Evolutionary conservation across 495 filamentous ascomycete species (phyloP).

Genomic region (Aspergillus ellipticus): DNA sequence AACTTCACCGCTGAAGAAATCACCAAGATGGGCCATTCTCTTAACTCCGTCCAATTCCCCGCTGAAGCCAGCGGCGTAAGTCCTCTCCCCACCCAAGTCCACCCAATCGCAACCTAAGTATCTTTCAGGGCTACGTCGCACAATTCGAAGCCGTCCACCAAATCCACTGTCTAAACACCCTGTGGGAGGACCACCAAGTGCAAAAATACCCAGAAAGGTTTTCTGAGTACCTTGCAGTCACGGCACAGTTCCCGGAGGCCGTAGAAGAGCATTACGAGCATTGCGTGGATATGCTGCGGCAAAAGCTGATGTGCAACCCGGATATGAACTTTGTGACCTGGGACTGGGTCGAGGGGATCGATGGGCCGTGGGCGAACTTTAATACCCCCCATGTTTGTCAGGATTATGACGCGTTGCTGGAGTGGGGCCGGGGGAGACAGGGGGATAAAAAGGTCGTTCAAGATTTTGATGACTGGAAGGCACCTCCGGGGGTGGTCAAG

Average conservation of each 20-base stretch:
- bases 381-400: neutral
- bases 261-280: neutral
- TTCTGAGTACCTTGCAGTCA: neutral
- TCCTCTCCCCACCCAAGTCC: neutral
- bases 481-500: neutral
- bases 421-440: neutral
- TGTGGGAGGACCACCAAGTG: neutral
- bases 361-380: neutral
- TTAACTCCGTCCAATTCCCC: neutral
- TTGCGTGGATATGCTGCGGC: neutral
- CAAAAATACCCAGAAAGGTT: neutral
- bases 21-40: neutral
- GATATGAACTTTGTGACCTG: neutral
- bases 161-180: neutral
- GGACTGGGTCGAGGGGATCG: neutral
- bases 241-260: neutral
- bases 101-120: neutral
- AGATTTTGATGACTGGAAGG: neutral
- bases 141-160: neutral
- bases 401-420: neutral
- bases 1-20: neutral
- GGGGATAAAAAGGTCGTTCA: neutral
- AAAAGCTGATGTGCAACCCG: neutral
- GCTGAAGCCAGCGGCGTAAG: neutral
- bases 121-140: neutral